Conservation (phyloP, 2,329 filamentous ascomycete species). For the Chaetomium olivaceum region DNA sequence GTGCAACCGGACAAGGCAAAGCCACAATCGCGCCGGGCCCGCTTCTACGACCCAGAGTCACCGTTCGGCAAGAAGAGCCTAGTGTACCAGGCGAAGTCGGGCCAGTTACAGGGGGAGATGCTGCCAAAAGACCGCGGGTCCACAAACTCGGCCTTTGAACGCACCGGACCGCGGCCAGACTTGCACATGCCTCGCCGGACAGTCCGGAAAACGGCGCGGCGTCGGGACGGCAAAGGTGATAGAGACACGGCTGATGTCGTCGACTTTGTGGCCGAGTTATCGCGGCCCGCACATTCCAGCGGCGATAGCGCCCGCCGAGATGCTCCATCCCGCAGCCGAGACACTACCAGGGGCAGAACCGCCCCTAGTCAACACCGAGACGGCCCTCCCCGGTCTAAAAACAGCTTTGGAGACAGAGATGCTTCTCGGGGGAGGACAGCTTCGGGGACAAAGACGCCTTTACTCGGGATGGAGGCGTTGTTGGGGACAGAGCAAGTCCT, state of each 20-base stretch:
- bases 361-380: not conserved
- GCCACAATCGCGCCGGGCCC: slow-evolving; percentile 49
- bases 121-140: not conserved
- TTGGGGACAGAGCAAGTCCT: not conserved
- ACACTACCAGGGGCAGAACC: too few relatives aligned
- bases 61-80: slow-evolving; percentile 57
- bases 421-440: not conserved
- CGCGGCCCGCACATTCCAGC: not conserved
- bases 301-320: not conserved
- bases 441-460: not conserved
- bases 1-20: slow-evolving; percentile 42
- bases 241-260: not conserved
- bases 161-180: slow-evolving; percentile 11
- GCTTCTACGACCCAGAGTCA: slow-evolving; percentile 53
- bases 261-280: slow-evolving; percentile 13
- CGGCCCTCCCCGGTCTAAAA: not conserved
- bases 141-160: slow-evolving; percentile 12
- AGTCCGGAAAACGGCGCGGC: not conserved
- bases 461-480: not conserved
- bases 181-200: not conserved
- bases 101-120: slow-evolving; percentile 41
- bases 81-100: slow-evolving; percentile 56
- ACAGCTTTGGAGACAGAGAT: not conserved
- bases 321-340: too few relatives aligned
- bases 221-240: not conserved